Evolutionary conservation across 768 basidiomycete genomes (phyloP).

Genomic region (Pisolithus microcarpus): DNA sequence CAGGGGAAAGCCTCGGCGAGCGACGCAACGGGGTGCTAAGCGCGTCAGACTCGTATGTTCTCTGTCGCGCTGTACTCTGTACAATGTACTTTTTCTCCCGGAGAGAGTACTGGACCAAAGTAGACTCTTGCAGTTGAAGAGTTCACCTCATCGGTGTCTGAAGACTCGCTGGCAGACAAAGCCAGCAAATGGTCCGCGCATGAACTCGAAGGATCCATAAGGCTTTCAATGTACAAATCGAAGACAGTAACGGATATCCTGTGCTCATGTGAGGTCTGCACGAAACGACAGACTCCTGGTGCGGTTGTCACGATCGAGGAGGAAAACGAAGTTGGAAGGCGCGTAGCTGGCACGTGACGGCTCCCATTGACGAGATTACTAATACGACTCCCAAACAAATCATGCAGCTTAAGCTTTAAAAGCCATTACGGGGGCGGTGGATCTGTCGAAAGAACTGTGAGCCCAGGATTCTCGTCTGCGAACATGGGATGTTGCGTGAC

Average conservation of each 20-base stretch:
- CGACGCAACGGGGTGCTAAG: conserved; percentile 35
- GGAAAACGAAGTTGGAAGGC: conserved; percentile 18
- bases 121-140: conserved; percentile 39
- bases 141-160: conserved; percentile 38
- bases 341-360: conserved; percentile 26
- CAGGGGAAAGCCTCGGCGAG: conserved; percentile 44
- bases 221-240: background rate
- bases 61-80: conserved; percentile 22
- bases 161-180: conserved; percentile 19
- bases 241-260: background rate
- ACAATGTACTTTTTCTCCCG: conserved; percentile 42
- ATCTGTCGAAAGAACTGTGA: no score
- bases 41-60: conserved; percentile 20
- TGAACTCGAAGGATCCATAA: conserved; percentile 16
- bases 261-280: background rate
- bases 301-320: conserved; percentile 12
- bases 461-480: no score
- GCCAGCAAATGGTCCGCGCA: conserved; percentile 20
- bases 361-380: background rate
- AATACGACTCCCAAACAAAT: background rate
- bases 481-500: no score
- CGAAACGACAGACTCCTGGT: background rate
- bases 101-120: conserved; percentile 47
- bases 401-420: no score
- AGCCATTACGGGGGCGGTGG: no score